Conservation (phyloP, 2,329 filamentous ascomycete species). For the Tolypocladium sp. region DNA sequence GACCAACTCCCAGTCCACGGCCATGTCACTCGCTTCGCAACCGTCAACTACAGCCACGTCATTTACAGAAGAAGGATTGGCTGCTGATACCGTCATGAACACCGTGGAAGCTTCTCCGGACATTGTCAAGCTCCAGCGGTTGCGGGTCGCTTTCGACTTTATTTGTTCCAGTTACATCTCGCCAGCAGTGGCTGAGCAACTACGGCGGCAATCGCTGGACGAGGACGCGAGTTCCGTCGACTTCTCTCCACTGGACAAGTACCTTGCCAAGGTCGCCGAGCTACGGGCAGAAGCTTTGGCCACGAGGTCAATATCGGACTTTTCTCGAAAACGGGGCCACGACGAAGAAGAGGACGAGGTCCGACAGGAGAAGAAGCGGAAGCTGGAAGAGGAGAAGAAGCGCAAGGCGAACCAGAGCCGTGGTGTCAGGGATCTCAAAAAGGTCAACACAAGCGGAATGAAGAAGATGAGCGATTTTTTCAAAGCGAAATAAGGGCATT, state of each 20-base stretch:
- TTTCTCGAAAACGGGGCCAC: slow-evolving; percentile 56
- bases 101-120: slow-evolving; percentile 37
- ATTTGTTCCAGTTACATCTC: slow-evolving; percentile 54
- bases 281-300: slow-evolving; percentile 64
- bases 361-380: slow-evolving; percentile 71
- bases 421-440: slow-evolving; percentile 72
- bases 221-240: slow-evolving; percentile 36
- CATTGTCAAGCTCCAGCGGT: slow-evolving; percentile 50
- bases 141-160: slow-evolving; percentile 56
- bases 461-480: slow-evolving; percentile 97
- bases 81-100: slow-evolving; percentile 23
- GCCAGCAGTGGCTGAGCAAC: slow-evolving; percentile 25
- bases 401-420: slow-evolving; percentile 66
- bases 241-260: slow-evolving; percentile 62
- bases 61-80: slow-evolving; percentile 21
- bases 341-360: slow-evolving; percentile 60
- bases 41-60: slow-evolving; percentile 38
- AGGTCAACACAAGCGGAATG: slow-evolving; percentile 89
- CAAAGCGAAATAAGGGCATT: slow-evolving; percentile 47
- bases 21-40: slow-evolving; percentile 26
- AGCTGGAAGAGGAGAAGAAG: slow-evolving; percentile 82
- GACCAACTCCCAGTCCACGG: slow-evolving; percentile 29
- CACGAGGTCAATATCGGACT: slow-evolving; percentile 59
- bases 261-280: slow-evolving; percentile 56
- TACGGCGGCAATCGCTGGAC: slow-evolving; percentile 29